Evolutionary conservation across 495 filamentous ascomycete species (phyloP), one percentile per base, ranked within the genome.

Genomic region (Penicillium psychrofluorescens): DNA sequence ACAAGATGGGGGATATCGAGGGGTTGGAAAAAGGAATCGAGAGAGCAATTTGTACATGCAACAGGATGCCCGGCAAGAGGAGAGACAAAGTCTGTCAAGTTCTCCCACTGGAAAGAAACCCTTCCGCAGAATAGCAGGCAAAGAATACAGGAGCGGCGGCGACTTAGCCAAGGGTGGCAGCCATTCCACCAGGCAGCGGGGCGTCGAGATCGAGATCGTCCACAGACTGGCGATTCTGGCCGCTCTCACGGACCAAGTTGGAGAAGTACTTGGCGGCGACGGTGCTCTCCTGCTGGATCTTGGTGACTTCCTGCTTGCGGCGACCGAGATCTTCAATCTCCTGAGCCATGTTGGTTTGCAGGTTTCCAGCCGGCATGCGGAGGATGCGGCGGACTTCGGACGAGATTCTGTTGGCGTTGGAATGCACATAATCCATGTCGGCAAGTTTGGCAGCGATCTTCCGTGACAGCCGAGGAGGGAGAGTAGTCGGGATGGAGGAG

Each of bases 341-440:
- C 11, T 85, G 83, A 48, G 89, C 80, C 41, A 98, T 74, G 44
- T 81, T 83, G 30, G 84, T 79, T 31, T 85, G 80, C 11, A 98
- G 78, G 46, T 86, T 84, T 46, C 85, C 82, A 27, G 90, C 86
- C 0, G 94, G 92, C 54, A 83, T 78, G 36, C 84, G 85, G 32
- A 98, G 80, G 12, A 95, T 85, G 58, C 88, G 86, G 41, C 91
- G 85, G 28, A 91, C 86, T 38, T 91, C 85, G 39, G 76, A 67
- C 7, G 84, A 81, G 49, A 98, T 90, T 22, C 92, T 85, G 22
- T 75, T 74, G 50, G 86, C 77, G 70, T 98, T 98, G 46, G 76
- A 64, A 64, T 98, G 94, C 9, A 90, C 84, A 60, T 96, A 98
- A 68, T 98, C 92, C 58, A 95, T 80, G 14, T 80, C 73, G 15